Evolutionary conservation across 441 rosid genomes (phyloP).

Genomic region (Manihot esculenta): DNA sequence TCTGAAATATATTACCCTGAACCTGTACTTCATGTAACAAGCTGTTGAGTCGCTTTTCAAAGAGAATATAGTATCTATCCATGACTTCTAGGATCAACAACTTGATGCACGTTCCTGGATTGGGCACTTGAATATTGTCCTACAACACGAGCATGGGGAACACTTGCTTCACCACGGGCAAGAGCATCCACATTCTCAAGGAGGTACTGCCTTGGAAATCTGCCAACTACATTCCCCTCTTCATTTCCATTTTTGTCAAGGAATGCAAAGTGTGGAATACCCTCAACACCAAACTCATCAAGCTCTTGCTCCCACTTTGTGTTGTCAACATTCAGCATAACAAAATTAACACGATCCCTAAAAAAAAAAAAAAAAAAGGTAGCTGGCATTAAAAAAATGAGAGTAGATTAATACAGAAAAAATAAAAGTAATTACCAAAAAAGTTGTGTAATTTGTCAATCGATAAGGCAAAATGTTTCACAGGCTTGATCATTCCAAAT

Average conservation of each 20-base stretch:
- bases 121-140: constrained; percentile 83
- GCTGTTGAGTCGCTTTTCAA: neutral
- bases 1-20: constrained; percentile 20
- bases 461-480: neutral
- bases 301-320: constrained; percentile 97
- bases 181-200: constrained; percentile 84
- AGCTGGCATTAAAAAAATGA: neutral
- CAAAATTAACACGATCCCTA: constrained; percentile 91
- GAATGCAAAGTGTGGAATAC: constrained; percentile 90
- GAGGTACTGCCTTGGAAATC: constrained; percentile 72
- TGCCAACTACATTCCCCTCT: constrained; percentile 91
- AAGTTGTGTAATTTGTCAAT: neutral
- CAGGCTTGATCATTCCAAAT: neutral
- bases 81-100: constrained; percentile 87
- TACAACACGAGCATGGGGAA: constrained; percentile 83
- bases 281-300: constrained; percentile 95
- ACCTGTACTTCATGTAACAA: neutral
- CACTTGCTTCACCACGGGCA: constrained; percentile 59
- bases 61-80: constrained; percentile 40
- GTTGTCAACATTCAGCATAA: constrained; percentile 93
- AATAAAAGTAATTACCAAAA: neutral
- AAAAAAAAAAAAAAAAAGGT: constrained; percentile 5
- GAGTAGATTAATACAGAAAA: neutral
- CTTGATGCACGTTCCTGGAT: constrained; percentile 65
- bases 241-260: constrained; percentile 82